Percentiles rank a stretch among this genome's conserved stretches.
Evolutionary conservation across 805 yeast species (phyloP).

Genomic region (Cyberlindnera amylophila): DNA sequence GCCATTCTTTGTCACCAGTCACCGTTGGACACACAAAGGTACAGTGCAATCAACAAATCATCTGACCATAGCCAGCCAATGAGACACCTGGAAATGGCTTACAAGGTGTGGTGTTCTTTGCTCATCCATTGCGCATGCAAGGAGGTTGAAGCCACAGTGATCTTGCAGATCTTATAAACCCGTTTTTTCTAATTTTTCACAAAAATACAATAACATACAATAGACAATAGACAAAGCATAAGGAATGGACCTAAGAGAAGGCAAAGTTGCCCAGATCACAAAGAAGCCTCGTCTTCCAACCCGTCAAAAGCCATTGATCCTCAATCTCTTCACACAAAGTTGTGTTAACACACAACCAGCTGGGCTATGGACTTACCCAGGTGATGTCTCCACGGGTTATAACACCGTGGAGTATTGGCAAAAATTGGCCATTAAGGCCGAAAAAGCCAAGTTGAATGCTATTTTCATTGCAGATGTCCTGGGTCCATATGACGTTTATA

Average conservation of each 20-base stretch:
- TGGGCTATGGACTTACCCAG: slow-evolving; percentile 24
- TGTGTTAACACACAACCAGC: slow-evolving; percentile 18
- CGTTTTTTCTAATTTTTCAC: no score
- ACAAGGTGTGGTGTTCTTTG: no score
- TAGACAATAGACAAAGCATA: not conserved
- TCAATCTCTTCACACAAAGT: slow-evolving; percentile 23
- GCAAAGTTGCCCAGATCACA: not conserved
- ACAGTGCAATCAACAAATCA: no score
- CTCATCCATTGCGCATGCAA: no score
- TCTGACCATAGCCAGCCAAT: no score
- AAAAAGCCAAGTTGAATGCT: slow-evolving; percentile 37
- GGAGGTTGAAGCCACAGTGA: no score
- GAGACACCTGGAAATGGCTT: no score
- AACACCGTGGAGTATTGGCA: slow-evolving; percentile 35
- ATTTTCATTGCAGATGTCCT: slow-evolving; percentile 38
- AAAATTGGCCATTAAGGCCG: slow-evolving; percentile 36
- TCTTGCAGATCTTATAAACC: no score
- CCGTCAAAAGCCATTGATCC: slow-evolving; percentile 11
- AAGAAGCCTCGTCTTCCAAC: slow-evolving; percentile 1
- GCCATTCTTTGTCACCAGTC: no score
- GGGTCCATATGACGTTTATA: slow-evolving; percentile 39
- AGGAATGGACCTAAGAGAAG: not conserved
- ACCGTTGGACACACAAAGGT: no score
- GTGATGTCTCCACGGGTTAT: slow-evolving; percentile 21
- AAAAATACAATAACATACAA: no score